A percentile compares a stretch with the other conserved stretches of the same genome.
These are phyloP conservation scores for Arabidopsis suecica DNA, from an alignment of 345 rosid species.

Conservation along the genomic window DNA sequence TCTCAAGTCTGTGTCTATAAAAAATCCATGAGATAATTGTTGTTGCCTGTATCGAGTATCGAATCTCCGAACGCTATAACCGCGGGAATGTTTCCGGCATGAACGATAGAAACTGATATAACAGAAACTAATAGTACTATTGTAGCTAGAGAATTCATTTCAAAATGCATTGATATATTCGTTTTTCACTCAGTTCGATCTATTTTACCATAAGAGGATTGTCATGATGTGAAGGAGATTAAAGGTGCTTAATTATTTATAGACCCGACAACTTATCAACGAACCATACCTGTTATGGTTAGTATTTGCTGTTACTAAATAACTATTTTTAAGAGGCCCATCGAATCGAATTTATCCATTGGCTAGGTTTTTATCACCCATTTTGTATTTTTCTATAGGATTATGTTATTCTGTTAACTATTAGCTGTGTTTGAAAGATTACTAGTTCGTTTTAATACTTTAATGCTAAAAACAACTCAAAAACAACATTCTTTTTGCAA, in stretches of 20 bases:
- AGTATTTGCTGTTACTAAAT: constrained; percentile 11
- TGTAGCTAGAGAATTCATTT: constrained; percentile 2
- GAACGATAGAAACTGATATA: constrained; percentile 1
- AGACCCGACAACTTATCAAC: background rate
- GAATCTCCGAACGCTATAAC: constrained; percentile 52
- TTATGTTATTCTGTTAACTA: background rate
- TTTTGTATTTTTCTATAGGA: background rate
- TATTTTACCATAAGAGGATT: background rate
- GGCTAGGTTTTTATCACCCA: background rate
- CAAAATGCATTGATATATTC: background rate
- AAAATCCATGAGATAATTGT: too few relatives aligned
- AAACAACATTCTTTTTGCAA: background rate
- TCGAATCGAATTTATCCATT: constrained; percentile 19
- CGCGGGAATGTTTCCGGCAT: constrained; percentile 41
- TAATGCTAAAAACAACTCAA: background rate
- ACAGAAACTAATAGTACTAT: constrained; percentile 6
- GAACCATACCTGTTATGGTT: constrained; percentile 5
- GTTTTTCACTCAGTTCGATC: background rate
- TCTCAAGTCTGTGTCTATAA: too few relatives aligned
- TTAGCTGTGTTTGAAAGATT: constrained; percentile 5
- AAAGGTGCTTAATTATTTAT: constrained; percentile 17
- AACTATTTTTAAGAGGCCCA: constrained; percentile 23
- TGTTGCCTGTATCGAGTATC: constrained; percentile 52
- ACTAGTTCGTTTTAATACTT: background rate
- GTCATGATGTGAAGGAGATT: background rate